Base-by-base conservation (phyloP, 23 red algal species). In the Cyanidium caldarium region DNA sequence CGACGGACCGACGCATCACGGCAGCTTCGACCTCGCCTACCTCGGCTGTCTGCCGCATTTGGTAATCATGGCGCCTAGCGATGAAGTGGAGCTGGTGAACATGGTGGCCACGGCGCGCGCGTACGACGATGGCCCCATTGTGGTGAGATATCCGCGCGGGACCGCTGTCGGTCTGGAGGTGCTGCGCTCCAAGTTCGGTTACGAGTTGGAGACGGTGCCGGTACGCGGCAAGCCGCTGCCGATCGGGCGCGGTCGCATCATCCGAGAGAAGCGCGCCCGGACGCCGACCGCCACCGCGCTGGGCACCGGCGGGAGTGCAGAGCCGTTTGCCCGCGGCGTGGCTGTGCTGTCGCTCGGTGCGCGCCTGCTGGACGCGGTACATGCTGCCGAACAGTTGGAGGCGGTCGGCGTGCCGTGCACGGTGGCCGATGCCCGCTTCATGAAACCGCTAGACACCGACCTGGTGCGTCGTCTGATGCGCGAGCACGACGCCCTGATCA, bases 1-100 rank as follows among this genome's bases (percentile, higher is more conserved):
- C 34, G 90, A 95, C 73, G 90, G 90, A 15, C 58, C 90, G 0
- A 95, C 90, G 33, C 90, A 95, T 70, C 84, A 87, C 39, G 90
- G 90, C 3, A 69, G 77, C 3, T 95, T 88, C 68, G 90, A 95
- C 51, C 37, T 95, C 23, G 80, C 90, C 20, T 95, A 95, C 75
- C 70, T 95, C 70, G 90, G 82, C 2, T 95, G 90, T 74, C 42
- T 95, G 67, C 90, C 90, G 10, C 85, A 95, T 78, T 87, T 95
- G 69, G 76, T 69, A 34, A 95, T 95, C 61, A 95, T 95, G 90
- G 90, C 90, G 0, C 84, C 90, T 14, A 79, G 70, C 28, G 85
- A 95, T 46, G 90, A 95, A 68, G 41, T 73, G n/a, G 90, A 95
- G 72, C 68, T 95, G 46, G 75, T 86, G 72, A 78, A 95, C 44